These are phyloP conservation scores for Ramalina peruviana DNA, from an alignment of 495 filamentous ascomycete genomes.

Conservation along the genomic window DNA sequence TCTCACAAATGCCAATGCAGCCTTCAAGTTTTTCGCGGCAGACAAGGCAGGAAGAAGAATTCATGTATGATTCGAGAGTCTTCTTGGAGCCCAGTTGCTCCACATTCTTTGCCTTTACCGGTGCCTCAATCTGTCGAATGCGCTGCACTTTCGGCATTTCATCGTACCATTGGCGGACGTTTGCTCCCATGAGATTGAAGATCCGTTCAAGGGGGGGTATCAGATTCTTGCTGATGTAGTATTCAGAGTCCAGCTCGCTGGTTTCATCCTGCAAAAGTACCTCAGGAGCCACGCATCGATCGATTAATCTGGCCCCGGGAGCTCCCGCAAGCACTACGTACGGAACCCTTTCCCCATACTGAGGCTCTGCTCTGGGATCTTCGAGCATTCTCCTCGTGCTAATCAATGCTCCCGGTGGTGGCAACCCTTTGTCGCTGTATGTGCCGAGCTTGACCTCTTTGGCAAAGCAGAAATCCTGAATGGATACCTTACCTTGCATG, in stretches of 20 bases:
- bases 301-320: conserved; percentile 71
- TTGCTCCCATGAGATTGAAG: conserved; percentile 92
- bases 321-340: conserved; percentile 86
- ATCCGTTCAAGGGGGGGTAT: conserved; percentile 93
- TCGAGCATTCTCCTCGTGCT: conserved; percentile 71
- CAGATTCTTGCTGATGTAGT: conserved; percentile 91
- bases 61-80: conserved; percentile 82
- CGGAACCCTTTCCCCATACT: conserved; percentile 88
- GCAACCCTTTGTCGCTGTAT: conserved; percentile 66
- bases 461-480: conserved; percentile 94
- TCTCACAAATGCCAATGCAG: conserved; percentile 44
- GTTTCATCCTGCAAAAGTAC: conserved; percentile 60
- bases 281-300: conserved; percentile 82
- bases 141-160: conserved; percentile 88
- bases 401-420: conserved; percentile 78
- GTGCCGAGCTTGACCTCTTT: conserved; percentile 81
- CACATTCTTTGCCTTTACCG: conserved; percentile 14
- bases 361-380: conserved; percentile 77
- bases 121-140: conserved; percentile 43
- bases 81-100: conserved; percentile 27
- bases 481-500: conserved; percentile 72
- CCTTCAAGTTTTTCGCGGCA: conserved; percentile 55
- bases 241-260: conserved; percentile 83
- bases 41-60: conserved; percentile 59
- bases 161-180: conserved; percentile 84